phyloP scores from a whole-genome alignment of 202 grass and related monocot genomes.

The Zizania palustris region DNA sequence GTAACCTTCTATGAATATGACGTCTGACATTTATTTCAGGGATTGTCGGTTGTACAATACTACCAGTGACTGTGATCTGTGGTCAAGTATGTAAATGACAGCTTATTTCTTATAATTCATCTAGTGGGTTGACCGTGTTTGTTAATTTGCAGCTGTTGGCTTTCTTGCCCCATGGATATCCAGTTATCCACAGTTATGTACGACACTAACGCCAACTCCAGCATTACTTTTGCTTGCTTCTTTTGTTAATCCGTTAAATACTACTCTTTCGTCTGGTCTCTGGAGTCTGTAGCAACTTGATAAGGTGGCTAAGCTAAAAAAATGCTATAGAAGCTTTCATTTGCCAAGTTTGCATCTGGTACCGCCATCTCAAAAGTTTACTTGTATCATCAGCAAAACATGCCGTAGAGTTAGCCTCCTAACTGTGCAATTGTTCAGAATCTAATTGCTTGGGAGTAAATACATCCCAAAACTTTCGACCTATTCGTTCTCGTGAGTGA shows the following conservation, averaged over 20 bases:
- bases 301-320: background rate
- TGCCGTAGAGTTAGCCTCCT: background rate
- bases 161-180: constrained; percentile 9
- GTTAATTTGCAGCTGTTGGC: background rate
- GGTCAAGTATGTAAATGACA: background rate
- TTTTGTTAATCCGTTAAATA: background rate
- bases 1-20: background rate
- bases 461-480: background rate
- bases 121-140: constrained; percentile 12
- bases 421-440: background rate
- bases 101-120: background rate
- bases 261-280: background rate
- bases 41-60: background rate
- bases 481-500: background rate
- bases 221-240: background rate
- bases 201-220: background rate
- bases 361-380: background rate
- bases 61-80: background rate
- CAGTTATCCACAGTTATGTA: background rate
- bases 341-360: background rate
- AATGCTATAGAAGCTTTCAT: background rate
- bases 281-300: constrained; percentile 10
- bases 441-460: background rate
- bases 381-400: background rate
- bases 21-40: constrained; percentile 12